Evolutionary conservation across 2,329 filamentous ascomycete genomes (phyloP), one percentile per base, ranked within the genome.

Genomic region (Fusarium sp.): DNA sequence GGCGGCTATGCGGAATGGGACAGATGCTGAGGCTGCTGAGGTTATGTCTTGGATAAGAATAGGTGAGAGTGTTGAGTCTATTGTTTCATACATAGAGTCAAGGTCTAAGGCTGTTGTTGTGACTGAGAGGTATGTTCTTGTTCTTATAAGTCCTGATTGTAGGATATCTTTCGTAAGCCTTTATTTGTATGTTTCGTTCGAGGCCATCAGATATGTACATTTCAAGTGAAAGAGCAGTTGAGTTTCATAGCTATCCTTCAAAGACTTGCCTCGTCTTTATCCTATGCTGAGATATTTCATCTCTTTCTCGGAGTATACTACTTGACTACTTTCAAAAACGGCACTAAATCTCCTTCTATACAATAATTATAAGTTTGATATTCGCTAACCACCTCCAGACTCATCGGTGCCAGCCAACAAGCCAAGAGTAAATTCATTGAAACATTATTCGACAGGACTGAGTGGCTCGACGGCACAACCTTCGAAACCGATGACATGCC

Each of bases 31-130:
- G 21, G 59, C 64, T 14, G 63, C 42, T 13, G 65, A 66, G 35
- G 36, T 66, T 14, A 61, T 67, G 60, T 36, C 50, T 17, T 61
- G 59, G 50, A 18, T 69, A 10, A 46, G 55, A 17, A 62, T 69
- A 43, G 59, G 65, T 11, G 42, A 66, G 20, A n/a, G 46, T 0
- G 49, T 57, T 20, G 42, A 57, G 23, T 59, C 42, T 33, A 50
- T 67, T 21, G 59, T 61, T 42, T 57, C 65, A 7, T 68, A 52
- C 13, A 54, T 61, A 20, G 54, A 57, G 17, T 49, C 42, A 11
- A 67, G 10, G 18, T 35, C 25, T 10, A 66, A 45, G 23, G 25
- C 37, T 18, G 41, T 37, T 15, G 29, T 50, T 47, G 36, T 65
- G n/a, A 10, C 20, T 47, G 10, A 35, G 20, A 67, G 35, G 50